phyloP scores from a whole-genome alignment of 371 early-diverging fungal species.

The Mortierella sp. region DNA sequence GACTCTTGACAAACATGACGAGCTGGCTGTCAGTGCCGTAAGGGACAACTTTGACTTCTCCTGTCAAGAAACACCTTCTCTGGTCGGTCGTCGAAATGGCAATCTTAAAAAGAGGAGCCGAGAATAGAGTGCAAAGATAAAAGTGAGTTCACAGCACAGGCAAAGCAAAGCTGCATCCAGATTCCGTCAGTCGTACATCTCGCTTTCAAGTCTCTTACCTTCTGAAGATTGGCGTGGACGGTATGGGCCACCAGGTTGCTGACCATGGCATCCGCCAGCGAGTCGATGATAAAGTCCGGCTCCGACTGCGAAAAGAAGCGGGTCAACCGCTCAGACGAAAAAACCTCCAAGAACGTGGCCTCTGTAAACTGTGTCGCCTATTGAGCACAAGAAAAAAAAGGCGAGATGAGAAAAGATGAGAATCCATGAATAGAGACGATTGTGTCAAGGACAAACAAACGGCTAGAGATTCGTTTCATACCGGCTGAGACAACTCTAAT shows the following conservation, averaged over 20 bases:
- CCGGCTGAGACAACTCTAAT: slow-evolving; percentile 45
- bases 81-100: slow-evolving; percentile 70
- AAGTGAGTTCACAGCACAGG: not conserved
- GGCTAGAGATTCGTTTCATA: not conserved
- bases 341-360: slow-evolving; percentile 60
- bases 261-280: slow-evolving; percentile 57
- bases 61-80: slow-evolving; percentile 70
- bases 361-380: slow-evolving; percentile 54
- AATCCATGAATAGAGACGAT: no score
- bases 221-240: slow-evolving; percentile 53
- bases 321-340: slow-evolving; percentile 65
- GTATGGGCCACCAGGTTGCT: slow-evolving; percentile 65
- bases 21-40: slow-evolving; percentile 55
- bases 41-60: slow-evolving; percentile 65
- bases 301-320: slow-evolving; percentile 63
- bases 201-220: slow-evolving; percentile 29
- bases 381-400: not conserved
- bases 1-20: slow-evolving; percentile 66
- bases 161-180: not conserved
- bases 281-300: slow-evolving; percentile 48
- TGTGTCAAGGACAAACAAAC: not conserved
- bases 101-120: slow-evolving; percentile 43
- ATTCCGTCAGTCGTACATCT: not conserved
- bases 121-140: not conserved
- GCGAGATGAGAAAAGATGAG: not conserved